These are phyloP conservation scores for Vitellaria paradoxa DNA, from an alignment of 179 eudicot species.

Conservation along the genomic window DNA sequence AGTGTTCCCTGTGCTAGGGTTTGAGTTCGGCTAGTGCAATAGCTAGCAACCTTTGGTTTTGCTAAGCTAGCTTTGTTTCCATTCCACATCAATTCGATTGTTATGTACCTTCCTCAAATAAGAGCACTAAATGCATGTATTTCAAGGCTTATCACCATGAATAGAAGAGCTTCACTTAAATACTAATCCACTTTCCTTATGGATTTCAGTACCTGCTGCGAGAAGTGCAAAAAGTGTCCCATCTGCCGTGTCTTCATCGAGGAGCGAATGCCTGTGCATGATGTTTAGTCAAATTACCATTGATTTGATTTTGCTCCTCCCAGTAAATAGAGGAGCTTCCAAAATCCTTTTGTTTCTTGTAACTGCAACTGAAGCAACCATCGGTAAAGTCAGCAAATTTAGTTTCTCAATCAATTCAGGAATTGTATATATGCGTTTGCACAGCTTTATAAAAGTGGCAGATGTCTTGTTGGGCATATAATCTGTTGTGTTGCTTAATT, in stretches of 20 bases:
- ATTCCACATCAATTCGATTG: not conserved
- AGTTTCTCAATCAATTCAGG: not conserved
- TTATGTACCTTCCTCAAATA: not conserved
- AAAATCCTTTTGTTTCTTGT: not conserved
- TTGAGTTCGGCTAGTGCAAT: no score
- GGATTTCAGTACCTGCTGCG: conserved; percentile 51
- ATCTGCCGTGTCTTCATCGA: conserved; percentile 63
- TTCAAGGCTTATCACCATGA: not conserved
- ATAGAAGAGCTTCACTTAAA: not conserved
- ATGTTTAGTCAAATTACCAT: conserved; percentile 34
- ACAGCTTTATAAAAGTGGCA: not conserved
- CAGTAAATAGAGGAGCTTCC: not conserved
- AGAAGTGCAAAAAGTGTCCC: conserved; percentile 69
- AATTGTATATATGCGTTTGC: not conserved
- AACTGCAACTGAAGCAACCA: conserved; percentile 3
- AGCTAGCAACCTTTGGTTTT: no score
- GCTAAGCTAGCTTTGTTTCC: no score
- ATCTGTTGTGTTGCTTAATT: no score
- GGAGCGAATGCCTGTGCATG: conserved; percentile 52
- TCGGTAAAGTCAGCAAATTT: not conserved
- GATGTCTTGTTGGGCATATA: not conserved
- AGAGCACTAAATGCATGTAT: not conserved
- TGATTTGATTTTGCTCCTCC: not conserved
- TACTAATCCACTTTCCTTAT: conserved; percentile 4
- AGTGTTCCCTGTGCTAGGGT: no score